Percentiles rank a stretch among this genome's conserved stretches.
phyloP scores from a whole-genome alignment of 2,329 filamentous ascomycete species.

The Furcasterigmium furcatum region DNA sequence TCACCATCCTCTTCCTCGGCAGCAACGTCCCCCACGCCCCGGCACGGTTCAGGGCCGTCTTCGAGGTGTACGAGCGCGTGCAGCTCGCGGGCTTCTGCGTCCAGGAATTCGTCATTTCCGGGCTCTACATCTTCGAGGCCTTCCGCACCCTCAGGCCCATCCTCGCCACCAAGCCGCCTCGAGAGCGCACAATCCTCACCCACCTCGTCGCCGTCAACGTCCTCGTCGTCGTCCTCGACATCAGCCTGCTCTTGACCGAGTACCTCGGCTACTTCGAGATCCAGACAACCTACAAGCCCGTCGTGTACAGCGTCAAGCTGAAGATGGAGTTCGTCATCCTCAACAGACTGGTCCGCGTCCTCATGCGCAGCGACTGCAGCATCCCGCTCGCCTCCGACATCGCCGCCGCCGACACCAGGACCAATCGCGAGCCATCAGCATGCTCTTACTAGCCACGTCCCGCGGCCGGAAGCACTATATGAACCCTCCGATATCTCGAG shows the following conservation, averaged over 20 bases:
- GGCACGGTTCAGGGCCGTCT: conserved; percentile 16
- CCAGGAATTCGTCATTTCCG: conserved; percentile 51
- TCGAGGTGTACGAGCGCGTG: conserved; percentile 48
- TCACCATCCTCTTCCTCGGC: conserved; percentile 45
- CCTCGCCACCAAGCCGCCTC: conserved; percentile 35
- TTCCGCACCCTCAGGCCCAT: conserved; percentile 16
- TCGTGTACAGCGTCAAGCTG: conserved; percentile 14
- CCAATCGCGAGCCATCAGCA: no score
- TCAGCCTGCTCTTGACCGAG: conserved; percentile 30
- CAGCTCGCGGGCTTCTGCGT: conserved; percentile 54
- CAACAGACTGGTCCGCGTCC: conserved; percentile 20
- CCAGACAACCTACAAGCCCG: conserved; percentile 12
- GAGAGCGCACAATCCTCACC: conserved; percentile 26
- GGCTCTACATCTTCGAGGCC: conserved; percentile 50
- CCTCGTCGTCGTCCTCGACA: conserved; percentile 35
- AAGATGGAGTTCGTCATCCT: conserved; percentile 48
- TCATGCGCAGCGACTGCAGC: background rate
- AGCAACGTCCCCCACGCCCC: conserved; percentile 21
- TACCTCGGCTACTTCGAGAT: conserved; percentile 29
- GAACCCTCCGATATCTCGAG: no score
- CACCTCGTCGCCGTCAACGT: conserved; percentile 36
- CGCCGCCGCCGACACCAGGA: no score
- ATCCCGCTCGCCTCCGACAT: background rate
- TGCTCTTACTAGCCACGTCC: no score
- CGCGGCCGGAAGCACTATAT: no score